Conservation (phyloP, 768 basidiomycete genomes). For the Leccinum arenicola region DNA sequence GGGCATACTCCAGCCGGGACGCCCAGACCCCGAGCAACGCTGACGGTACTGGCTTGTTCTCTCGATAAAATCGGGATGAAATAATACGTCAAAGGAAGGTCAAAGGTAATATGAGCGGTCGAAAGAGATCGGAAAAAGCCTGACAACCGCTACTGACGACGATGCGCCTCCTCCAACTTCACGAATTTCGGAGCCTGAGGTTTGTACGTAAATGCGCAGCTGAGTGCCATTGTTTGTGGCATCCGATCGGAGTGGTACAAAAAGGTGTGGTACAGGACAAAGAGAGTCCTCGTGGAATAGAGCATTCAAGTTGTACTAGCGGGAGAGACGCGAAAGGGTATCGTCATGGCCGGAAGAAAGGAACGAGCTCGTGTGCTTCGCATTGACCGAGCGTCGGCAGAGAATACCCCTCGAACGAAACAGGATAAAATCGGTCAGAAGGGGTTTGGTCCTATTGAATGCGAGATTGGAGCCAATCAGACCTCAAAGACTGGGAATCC, state of each 20-base stretch:
- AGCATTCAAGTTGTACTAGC: conserved; percentile 59
- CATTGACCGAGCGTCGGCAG: conserved; percentile 68
- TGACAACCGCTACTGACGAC: conserved; percentile 63
- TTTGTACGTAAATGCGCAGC: conserved; percentile 83
- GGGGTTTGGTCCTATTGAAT: conserved; percentile 36
- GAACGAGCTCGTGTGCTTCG: conserved; percentile 77
- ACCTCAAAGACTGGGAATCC: background rate
- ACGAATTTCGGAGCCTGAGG: conserved; percentile 35
- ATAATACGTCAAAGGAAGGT: conserved; percentile 68
- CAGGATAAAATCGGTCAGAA: conserved; percentile 63
- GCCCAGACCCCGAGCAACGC: conserved; percentile 52
- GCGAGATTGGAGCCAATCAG: background rate
- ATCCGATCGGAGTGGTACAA: conserved; percentile 82
- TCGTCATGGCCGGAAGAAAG: conserved; percentile 54
- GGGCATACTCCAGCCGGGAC: conserved; percentile 49
- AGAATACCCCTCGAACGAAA: conserved; percentile 80
- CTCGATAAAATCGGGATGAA: conserved; percentile 66
- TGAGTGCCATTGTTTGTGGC: conserved; percentile 72
- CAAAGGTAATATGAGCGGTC: conserved; percentile 73
- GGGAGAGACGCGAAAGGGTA: conserved; percentile 43
- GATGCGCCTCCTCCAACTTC: conserved; percentile 60
- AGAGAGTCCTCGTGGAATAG: conserved; percentile 62
- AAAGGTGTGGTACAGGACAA: conserved; percentile 62
- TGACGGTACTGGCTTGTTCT: background rate
- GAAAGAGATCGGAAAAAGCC: conserved; percentile 75